Evolutionary conservation across 345 rosid species (phyloP), one percentile per base, ranked within the genome.

Genomic region (Melastoma malabathricum): DNA sequence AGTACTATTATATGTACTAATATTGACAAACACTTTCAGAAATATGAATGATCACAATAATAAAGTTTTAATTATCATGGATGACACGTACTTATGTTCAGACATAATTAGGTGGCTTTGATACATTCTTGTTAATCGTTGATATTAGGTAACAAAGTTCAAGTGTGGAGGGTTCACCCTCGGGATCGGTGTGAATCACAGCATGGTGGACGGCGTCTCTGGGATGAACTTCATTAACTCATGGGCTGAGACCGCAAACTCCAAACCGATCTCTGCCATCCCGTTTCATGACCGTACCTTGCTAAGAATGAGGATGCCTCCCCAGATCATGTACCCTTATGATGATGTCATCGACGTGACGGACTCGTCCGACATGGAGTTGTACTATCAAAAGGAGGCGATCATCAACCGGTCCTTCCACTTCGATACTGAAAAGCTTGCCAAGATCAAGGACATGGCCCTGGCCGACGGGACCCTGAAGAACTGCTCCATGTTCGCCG

Each of bases 141-240:
- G 22, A 27, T 8, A 34, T 23, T 16, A 69, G 74, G 70, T 70
- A 49, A 70, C 70, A 7, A 70, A 65, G 25, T 70, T 70, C 68
- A 65, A 47, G 48, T 65, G 67, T 9, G 74, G 74, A 47, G 70
- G 74, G 51, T 70, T 70, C 51, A 47, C 49, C 2, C 59, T 65
- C 19, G 74, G 74, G 17, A 51, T 62, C 22, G 50, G 61, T 19
- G 48, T 55, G 45, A 70, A 57, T 47, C 74, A 70, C 51, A 57
- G 64, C 10, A 53, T 70, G 58, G 68, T 65, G 29, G 74, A 70
- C 46, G 71, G 71, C 6, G 51, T 65, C 18, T 64, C 64, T 1
- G 70, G 64, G 13, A 70, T 70, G 70, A 62, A 62, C 48, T 61
- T 70, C 64, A 55, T 61, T 39, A 58, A 58, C 46, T 61, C 67